These are phyloP conservation scores for Lolium perenne DNA, from an alignment of 176 grass and related monocot species.

Conservation along the genomic window DNA sequence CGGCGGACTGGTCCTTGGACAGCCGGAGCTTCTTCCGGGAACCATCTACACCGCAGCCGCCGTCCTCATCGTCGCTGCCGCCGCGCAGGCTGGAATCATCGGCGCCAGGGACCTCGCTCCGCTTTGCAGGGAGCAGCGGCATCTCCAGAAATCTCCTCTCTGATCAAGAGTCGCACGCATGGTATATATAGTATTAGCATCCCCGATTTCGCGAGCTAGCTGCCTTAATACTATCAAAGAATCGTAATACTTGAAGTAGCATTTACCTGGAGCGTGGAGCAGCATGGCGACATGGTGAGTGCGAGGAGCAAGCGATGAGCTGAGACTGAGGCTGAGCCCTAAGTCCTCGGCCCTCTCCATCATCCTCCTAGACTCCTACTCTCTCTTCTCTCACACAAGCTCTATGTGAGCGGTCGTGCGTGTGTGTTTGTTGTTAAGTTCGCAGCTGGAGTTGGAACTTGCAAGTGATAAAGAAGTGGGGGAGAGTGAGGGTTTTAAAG, in stretches of 20 bases:
- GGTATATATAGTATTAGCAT: neutral
- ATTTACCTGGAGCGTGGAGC: constrained; percentile 55
- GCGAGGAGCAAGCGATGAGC: constrained; percentile 51
- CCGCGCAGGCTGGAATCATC: constrained; percentile 56
- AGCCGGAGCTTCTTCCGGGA: constrained; percentile 85
- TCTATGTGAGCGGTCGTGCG: neutral
- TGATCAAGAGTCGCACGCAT: neutral
- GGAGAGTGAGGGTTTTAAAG: constrained; percentile 67
- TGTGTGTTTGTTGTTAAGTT: neutral
- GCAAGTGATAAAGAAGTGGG: constrained; percentile 57
- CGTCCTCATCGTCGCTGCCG: constrained; percentile 80
- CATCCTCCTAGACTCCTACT: constrained; percentile 34
- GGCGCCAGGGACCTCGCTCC: constrained; percentile 27
- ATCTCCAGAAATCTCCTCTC: constrained; percentile 58
- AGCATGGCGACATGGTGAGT: constrained; percentile 55
- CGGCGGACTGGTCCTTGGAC: constrained; percentile 81
- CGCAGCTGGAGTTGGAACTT: constrained; percentile 40
- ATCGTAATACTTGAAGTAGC: constrained; percentile 20
- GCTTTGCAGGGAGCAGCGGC: constrained; percentile 56
- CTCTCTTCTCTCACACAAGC: neutral
- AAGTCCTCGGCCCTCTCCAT: constrained; percentile 70
- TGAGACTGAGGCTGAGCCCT: constrained; percentile 83
- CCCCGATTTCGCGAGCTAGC: neutral
- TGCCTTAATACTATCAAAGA: neutral
- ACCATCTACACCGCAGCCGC: constrained; percentile 58